phyloP scores from a whole-genome alignment of 805 yeast species.

The Yamadazyma akitaensis region DNA sequence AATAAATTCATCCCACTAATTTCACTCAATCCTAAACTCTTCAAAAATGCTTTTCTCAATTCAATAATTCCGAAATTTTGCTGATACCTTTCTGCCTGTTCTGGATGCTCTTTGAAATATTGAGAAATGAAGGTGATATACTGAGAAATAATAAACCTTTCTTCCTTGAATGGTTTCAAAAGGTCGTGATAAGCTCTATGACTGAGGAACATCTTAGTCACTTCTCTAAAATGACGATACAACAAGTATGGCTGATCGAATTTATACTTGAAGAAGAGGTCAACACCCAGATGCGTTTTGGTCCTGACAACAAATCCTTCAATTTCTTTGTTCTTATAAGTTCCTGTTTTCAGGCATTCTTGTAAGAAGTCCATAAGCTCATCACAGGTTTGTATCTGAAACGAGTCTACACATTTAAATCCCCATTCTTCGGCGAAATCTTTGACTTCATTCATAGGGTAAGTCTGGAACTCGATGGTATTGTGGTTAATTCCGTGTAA shows the following conservation, averaged over 20 bases:
- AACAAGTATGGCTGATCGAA: constrained; percentile 93
- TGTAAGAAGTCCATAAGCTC: constrained; percentile 52
- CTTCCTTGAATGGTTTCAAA: constrained; percentile 45
- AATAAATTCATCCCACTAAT: constrained; percentile 59
- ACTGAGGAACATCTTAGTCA: constrained; percentile 54
- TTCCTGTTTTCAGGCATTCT: constrained; percentile 60
- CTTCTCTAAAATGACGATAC: constrained; percentile 89
- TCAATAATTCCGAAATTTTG: constrained; percentile 71
- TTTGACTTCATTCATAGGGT: constrained; percentile 56
- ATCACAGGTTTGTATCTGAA: constrained; percentile 34
- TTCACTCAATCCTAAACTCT: constrained; percentile 24
- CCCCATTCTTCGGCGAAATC: constrained; percentile 67
- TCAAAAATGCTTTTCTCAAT: constrained; percentile 63
- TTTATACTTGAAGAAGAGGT: constrained; percentile 83
- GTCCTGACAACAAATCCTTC: constrained; percentile 95
- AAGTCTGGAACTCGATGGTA: constrained; percentile 58
- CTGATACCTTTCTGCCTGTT: constrained; percentile 43
- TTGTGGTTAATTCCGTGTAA: constrained; percentile 85
- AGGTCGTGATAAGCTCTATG: constrained; percentile 22
- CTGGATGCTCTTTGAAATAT: constrained; percentile 48
- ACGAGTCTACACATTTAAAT: constrained; percentile 55
- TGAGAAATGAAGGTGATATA: constrained; percentile 68
- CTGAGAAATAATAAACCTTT: constrained; percentile 57
- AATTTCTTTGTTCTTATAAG: constrained; percentile 65
- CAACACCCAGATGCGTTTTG: constrained; percentile 20